Base-by-base conservation (phyloP, 148 eudicot genomes). In the Arctostaphylos glauca region DNA sequence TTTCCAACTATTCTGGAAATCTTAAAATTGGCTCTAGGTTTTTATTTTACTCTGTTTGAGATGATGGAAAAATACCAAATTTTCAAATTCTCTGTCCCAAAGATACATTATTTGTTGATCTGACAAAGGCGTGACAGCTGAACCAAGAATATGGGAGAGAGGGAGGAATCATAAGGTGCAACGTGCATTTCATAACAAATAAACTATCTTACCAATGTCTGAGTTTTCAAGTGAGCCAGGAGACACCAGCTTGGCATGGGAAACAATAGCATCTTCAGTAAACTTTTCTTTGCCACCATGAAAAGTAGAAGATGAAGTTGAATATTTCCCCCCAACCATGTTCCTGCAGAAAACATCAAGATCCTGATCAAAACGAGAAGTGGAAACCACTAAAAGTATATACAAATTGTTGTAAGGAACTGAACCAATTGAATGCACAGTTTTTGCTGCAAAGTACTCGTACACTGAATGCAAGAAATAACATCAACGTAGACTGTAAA, bases 201-300 rank as follows among this genome's bases (percentile, higher is more conserved):
- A 60, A 80, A 58, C n/a, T 18, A 53, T 76, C 72, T 86, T 84
- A 91, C 91, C 89, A 84, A 81, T 47, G 19, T 82, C 84, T 18
- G 81, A 50, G 71, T 78, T 83, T 53, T 81, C 87, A 67, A 81
- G 70, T 9, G 84, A 87, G 76, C 84, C 71, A 79, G 86, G 80
- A 59, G 88, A 79, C 10, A 84, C 80, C 43, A 46, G 67, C 83
- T 81, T 78, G 67, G 80, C 53, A 64, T 76, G 77, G 62, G 80
- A 49, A 13, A 47, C 38, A 12, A 13, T 49, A 74, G 86, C 73
- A 77, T 84, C 82, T 44, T 84, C 78, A 4, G 87, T 48, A 47
- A 83, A 72, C 86, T 87, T 92, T 79, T 88, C 89, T 76, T 90
- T 85, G 74, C 85, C 71, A 6, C 64, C 64, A 82, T 73, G 86